Percentiles rank a stretch among this genome's conserved stretches.
Conservation (phyloP, 78 protist genomes). For the Dictyostelium discoideum region dicty_2.7 NC_007088.5:3807501-3808000, state of each 20-base stretch:
- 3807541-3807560: not conserved
- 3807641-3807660: not conserved
- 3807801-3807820: constrained; percentile 22
- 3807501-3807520: not conserved
- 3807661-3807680: not conserved
- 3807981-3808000: not conserved
- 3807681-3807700: constrained; percentile 20
- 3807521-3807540: too few species aligned
- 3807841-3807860: not conserved
- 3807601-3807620: too few species aligned
- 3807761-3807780: not conserved
- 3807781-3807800: constrained; percentile 49
- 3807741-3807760: not conserved
- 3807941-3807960: constrained; percentile 38
- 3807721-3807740: not conserved
- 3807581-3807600: too few species aligned
- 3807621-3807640: too few species aligned
- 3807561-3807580: too few species aligned
- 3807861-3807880: not conserved
- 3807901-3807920: not conserved
- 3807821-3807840: constrained; percentile 68
- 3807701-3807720: constrained; percentile 27
- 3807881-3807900: not conserved
- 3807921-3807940: constrained; percentile 56
- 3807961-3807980: not conserved